Base-by-base conservation (phyloP, 2,329 filamentous ascomycete genomes). In the Arthrobotrys conoides region DNA sequence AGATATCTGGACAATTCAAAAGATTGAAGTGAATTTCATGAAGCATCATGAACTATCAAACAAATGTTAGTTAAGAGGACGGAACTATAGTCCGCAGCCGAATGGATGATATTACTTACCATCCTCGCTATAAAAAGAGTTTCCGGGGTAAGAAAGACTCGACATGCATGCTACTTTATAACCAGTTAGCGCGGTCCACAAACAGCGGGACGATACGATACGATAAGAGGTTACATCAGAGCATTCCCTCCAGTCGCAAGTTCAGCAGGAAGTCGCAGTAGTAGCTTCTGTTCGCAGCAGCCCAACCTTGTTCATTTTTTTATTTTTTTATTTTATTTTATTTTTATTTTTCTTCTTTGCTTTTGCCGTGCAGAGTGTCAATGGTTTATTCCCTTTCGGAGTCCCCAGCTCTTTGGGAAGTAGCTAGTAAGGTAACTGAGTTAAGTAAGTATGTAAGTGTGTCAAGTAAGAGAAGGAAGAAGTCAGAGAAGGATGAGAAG, bases 201-300 rank as follows among this genome's bases (percentile, higher is more conserved):
- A 5, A 55, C 51, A 46, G 51, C 51, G 51, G 51, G 51, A 38
- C 30, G 53, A 59, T 59, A 59, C 53, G 44, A 46, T 46, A 46
- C 44, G 53, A 59, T 59, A 59, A 59, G 53, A 59, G 33, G 53
- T 59, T 59, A 38, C 53, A 59, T 55, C 51, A 55, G 51, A 36
- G 51, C 48, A 16, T 20, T 46, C 5, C 44, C 5, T 44, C 14
- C 38, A 44, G 38, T 44, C 38, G 38, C 38, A 16, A 30, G 33
- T 36, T 36, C 8, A 36, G 33, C 27, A 30, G 33, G 12, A 44
- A 44, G 38, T 36, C 33, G 33, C 38, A 44, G 36, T 10, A 3
- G 22, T 9, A n/a, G 20, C 14, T 53, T 53, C 49, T 53, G 49
- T 53, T 53, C 49, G 49, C 24, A 30, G 49, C 38, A 16, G 38